Evolutionary conservation across 2,329 filamentous ascomycete species (phyloP), one percentile per base, ranked within the genome.

Genomic region (Cladosporium sp.): DNA sequence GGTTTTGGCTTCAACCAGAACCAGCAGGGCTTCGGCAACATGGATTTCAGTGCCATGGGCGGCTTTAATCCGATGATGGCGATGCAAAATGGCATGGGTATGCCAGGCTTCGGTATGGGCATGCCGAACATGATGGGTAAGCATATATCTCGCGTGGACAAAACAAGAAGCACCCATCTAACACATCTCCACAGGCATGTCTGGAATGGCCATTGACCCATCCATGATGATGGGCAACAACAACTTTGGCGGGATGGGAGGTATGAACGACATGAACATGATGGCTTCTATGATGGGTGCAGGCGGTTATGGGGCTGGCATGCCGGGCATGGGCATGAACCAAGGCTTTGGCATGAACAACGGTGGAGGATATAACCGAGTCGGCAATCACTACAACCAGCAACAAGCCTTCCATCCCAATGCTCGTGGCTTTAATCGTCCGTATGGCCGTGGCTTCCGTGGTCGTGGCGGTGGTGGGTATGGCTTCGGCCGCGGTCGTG

Each of bases 141-240:
- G 89, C 81, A 50, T 14, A 28, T 45, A 30, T 34, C 39, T 37
- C 37, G 11, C 20, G 19, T n/a, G 20, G 37, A 52, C 11, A 5
- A 17, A 2, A n/a, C n/a, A n/a, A 30, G 14, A 42, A 50, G 34
- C 17, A 12, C 6, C 5, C 20, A 45, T n/a, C 39, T 36, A 40
- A 38, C 34, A 15, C 14, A 5, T n/a, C 20, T 50, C 37, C 43
- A 37, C 65, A 89, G 89, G 85, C 71, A 92, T 94, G 88, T 79
- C 88, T 66, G 85, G 85, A 70, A 91, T 93, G 88, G 83, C 83
- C 75, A 94, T 59, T 90, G 89, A 92, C 81, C 85, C 86, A 61
- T 85, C 88, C 34, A 51, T 51, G 73, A 87, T 83, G 82, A 90
- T 92, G 87, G 90, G 85, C 79, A 52, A 45, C 42, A 45, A 39